Percentiles rank a stretch among this genome's conserved stretches.
Conservation (phyloP, 2,329 filamentous ascomycete genomes). For the Monosporascus sp. region DNA sequence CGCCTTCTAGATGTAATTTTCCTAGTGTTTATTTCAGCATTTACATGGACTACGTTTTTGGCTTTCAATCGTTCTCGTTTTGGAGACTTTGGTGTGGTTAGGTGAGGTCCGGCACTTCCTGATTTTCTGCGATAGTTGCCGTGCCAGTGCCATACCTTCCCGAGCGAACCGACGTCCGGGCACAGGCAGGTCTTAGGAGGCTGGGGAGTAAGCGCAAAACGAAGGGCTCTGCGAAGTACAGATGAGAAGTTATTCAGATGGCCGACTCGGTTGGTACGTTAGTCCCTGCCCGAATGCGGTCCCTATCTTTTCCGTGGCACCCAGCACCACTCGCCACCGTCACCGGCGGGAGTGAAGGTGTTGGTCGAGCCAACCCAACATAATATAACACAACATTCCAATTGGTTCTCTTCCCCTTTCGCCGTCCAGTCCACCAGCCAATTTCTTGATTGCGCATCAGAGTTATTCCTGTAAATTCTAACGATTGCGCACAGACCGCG, state of each 20-base stretch:
- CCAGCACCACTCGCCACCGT: not conserved
- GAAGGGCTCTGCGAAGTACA: constrained; percentile 1
- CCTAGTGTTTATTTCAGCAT: too few relatives aligned
- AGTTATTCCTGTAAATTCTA: too few relatives aligned
- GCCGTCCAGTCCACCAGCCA: not conserved
- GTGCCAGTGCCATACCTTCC: not conserved
- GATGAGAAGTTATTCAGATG: constrained; percentile 24
- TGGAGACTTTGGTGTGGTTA: not conserved
- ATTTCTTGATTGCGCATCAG: not conserved
- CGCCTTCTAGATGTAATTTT: too few relatives aligned
- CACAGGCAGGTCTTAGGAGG: not conserved
- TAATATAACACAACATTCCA: not conserved
- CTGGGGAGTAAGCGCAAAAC: not conserved
- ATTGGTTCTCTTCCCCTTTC: not conserved
- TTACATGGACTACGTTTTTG: too few relatives aligned
- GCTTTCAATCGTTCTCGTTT: too few relatives aligned
- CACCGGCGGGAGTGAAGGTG: not conserved
- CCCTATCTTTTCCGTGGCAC: constrained; percentile 8
- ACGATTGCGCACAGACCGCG: constrained; percentile 62
- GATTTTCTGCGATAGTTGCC: too few relatives aligned
- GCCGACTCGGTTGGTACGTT: constrained; percentile 49
- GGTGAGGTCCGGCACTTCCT: not conserved
- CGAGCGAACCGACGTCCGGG: not conserved
- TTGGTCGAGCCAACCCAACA: not conserved
- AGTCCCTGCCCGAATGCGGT: constrained; percentile 8